These are phyloP conservation scores for Alternaria consortialis DNA, from an alignment of 2,329 filamentous ascomycete genomes.

Conservation along the genomic window DNA sequence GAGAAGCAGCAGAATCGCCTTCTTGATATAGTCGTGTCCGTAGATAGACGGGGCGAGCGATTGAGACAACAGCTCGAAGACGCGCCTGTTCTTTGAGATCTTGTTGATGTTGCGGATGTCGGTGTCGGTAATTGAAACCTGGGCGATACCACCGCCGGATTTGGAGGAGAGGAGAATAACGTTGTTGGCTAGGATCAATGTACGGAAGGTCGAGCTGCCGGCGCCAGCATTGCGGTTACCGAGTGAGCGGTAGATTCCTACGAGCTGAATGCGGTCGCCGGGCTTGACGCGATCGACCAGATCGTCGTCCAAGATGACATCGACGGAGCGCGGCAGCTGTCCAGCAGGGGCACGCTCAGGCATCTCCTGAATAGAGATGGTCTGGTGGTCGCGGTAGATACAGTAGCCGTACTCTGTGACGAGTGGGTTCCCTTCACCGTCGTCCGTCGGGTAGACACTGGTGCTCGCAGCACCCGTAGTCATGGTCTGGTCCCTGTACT, in stretches of 20 bases:
- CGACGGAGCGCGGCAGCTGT: slow-evolving; percentile 92
- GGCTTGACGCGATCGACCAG: slow-evolving; percentile 94
- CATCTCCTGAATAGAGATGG: slow-evolving; percentile 99
- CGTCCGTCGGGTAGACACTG: slow-evolving; percentile 92
- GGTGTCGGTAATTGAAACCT: slow-evolving; percentile 91
- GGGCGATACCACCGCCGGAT: slow-evolving; percentile 90
- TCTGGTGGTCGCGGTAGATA: slow-evolving; percentile 96
- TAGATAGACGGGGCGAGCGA: slow-evolving; percentile 96
- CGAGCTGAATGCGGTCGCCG: slow-evolving; percentile 92
- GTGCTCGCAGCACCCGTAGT: slow-evolving; percentile 84
- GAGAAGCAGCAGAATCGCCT: slow-evolving; percentile 93
- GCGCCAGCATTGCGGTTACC: slow-evolving; percentile 93
- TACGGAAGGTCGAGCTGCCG: slow-evolving; percentile 94
- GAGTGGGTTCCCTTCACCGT: slow-evolving; percentile 90
- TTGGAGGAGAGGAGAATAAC: slow-evolving; percentile 94
- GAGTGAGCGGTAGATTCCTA: slow-evolving; percentile 93
- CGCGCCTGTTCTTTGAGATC: slow-evolving; percentile 89
- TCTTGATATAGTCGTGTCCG: slow-evolving; percentile 97
- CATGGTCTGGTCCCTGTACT: slow-evolving; percentile 98
- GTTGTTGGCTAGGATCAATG: slow-evolving; percentile 92
- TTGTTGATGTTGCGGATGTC: slow-evolving; percentile 99
- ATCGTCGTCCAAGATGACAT: slow-evolving; percentile 96
- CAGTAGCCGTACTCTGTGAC: slow-evolving; percentile 96
- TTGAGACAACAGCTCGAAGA: slow-evolving; percentile 92
- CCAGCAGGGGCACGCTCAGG: slow-evolving; percentile 94